Conservation (phyloP, 225 moss, liverwort and hornwort species). For the Bryum argenteum region DNA sequence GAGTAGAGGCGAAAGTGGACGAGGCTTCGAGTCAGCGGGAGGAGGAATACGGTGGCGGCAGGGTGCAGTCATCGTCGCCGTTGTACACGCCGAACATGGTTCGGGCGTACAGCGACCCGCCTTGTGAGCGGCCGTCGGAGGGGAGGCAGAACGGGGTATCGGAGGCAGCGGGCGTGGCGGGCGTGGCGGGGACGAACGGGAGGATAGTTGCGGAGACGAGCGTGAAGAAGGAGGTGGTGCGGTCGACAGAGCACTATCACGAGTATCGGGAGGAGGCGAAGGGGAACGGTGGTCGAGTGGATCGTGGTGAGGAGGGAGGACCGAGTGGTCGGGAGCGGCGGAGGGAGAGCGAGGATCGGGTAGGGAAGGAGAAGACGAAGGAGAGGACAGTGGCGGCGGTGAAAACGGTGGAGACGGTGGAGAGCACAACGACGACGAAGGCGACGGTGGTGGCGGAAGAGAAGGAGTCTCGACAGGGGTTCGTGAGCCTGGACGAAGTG, state of each 20-base stretch:
- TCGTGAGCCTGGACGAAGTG: background rate
- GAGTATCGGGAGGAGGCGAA: slow-evolving; percentile 67
- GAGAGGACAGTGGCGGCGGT: slow-evolving; percentile 34
- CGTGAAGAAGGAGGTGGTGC: slow-evolving; percentile 59
- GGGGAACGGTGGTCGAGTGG: slow-evolving; percentile 29
- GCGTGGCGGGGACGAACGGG: slow-evolving; percentile 54
- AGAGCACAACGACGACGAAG: slow-evolving; percentile 41
- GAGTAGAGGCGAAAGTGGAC: slow-evolving; percentile 58
- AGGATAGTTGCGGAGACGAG: slow-evolving; percentile 47
- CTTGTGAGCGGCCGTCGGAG: slow-evolving; percentile 53
- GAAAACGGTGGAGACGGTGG: no score
- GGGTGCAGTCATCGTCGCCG: slow-evolving; percentile 57
- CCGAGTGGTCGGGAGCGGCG: slow-evolving; percentile 40
- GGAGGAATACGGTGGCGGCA: slow-evolving; percentile 62
- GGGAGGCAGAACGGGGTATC: slow-evolving; percentile 38
- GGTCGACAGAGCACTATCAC: slow-evolving; percentile 60
- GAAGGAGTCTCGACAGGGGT: slow-evolving; percentile 38
- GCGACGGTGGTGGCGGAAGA: slow-evolving; percentile 45
- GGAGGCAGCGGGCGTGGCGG: slow-evolving; percentile 54
- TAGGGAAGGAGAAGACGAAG: slow-evolving; percentile 61
- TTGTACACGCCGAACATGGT: slow-evolving; percentile 62
- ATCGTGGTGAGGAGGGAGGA: slow-evolving; percentile 34
- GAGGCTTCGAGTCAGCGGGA: slow-evolving; percentile 70
- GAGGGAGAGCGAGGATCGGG: slow-evolving; percentile 64
- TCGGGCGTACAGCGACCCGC: slow-evolving; percentile 63